phyloP scores from a whole-genome alignment of 1,284 basidiomycete species.

The Trametes sp. region DNA sequence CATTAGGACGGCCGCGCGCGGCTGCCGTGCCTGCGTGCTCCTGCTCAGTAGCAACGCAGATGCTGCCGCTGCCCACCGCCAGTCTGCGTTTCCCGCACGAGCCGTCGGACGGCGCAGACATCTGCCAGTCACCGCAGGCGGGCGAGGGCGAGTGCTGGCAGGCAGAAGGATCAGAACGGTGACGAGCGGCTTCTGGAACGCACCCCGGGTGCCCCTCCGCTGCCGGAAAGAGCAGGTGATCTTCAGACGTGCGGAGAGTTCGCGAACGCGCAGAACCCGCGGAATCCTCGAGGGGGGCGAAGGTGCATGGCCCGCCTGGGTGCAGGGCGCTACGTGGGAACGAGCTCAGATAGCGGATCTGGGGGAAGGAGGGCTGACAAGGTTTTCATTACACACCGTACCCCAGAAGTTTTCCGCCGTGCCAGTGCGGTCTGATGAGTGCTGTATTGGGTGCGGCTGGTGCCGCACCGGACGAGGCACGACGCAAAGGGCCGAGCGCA shows the following conservation, averaged over 20 bases:
- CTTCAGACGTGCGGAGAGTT: constrained; percentile 31
- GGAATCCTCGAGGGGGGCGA: constrained; percentile 32
- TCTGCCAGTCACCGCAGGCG: constrained; percentile 21
- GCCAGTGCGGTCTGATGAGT: constrained; percentile 22
- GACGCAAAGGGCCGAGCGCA: neutral
- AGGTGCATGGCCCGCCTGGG: constrained; percentile 3
- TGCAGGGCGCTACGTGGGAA: constrained; percentile 27
- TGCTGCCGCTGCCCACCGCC: neutral
- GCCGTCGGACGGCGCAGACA: constrained; percentile 12
- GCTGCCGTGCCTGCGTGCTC: neutral
- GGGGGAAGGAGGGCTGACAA: constrained; percentile 27
- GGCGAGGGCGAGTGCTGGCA: constrained; percentile 3
- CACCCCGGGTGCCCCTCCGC: constrained; percentile 13
- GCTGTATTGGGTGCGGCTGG: constrained; percentile 23
- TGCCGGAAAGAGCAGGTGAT: constrained; percentile 23
- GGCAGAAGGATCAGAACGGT: constrained; percentile 23
- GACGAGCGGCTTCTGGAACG: constrained; percentile 25
- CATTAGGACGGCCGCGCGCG: neutral
- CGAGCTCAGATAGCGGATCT: constrained; percentile 18
- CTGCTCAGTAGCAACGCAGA: neutral
- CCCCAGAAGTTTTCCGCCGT: constrained; percentile 32
- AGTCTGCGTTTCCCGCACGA: constrained; percentile 1
- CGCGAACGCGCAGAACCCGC: constrained; percentile 26
- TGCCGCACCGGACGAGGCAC: constrained; percentile 14
- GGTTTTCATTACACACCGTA: constrained; percentile 33